Percentiles rank a stretch among this genome's conserved stretches.
Evolutionary conservation across 768 basidiomycete genomes (phyloP).

Genomic region (Cyclocybe cylindracea): DNA sequence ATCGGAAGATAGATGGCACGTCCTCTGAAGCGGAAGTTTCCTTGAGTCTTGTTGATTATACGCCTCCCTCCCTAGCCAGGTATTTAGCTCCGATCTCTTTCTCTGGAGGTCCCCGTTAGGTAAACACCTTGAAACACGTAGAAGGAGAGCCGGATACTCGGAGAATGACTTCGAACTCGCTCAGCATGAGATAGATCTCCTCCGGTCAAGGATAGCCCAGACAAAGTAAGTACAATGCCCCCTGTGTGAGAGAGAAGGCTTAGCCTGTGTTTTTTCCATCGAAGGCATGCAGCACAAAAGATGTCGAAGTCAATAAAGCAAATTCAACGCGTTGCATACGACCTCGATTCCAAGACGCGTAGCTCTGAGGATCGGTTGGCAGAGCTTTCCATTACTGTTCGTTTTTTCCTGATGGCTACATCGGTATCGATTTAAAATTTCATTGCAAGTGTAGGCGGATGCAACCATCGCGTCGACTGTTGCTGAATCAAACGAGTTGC

Average conservation of each 20-base stretch:
- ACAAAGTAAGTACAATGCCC: slow-evolving; percentile 10
- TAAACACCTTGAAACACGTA: neutral
- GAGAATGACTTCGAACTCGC: slow-evolving; percentile 12
- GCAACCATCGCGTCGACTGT: slow-evolving; percentile 10
- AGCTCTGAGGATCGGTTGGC: slow-evolving; percentile 12
- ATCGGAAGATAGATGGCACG: neutral
- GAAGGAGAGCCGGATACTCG: slow-evolving; percentile 11
- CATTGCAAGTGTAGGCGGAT: slow-evolving; percentile 14
- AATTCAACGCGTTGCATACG: slow-evolving; percentile 13
- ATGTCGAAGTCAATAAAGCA: slow-evolving; percentile 10
- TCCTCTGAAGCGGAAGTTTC: neutral
- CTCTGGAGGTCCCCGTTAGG: neutral
- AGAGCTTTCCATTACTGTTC: slow-evolving; percentile 22
- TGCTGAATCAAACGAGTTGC: slow-evolving; percentile 1
- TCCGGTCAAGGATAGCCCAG: slow-evolving; percentile 12
- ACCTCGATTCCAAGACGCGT: slow-evolving; percentile 11
- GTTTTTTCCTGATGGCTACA: slow-evolving; percentile 2
- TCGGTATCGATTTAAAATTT: neutral
- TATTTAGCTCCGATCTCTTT: neutral
- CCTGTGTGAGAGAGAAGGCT: neutral
- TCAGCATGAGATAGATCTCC: slow-evolving; percentile 9
- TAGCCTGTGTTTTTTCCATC: neutral
- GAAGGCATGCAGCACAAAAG: slow-evolving; percentile 16
- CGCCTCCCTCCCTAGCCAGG: slow-evolving; percentile 2
- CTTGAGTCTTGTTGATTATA: neutral